Evolutionary conservation across 2,329 filamentous ascomycete genomes (phyloP).

Genomic region (Lecanicillium sp.): DNA sequence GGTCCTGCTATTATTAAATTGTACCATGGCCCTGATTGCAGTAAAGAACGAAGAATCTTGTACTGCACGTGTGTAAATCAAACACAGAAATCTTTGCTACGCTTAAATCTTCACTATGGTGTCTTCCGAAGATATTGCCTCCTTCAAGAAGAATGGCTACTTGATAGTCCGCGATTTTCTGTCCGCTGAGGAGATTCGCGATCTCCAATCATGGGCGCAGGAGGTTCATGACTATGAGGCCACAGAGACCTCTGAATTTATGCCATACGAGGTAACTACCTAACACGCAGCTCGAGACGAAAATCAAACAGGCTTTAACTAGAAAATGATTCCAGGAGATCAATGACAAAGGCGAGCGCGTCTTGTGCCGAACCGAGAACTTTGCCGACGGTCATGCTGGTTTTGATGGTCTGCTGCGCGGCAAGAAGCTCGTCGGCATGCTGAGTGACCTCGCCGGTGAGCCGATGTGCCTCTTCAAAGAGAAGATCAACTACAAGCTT

Average conservation of each 20-base stretch:
- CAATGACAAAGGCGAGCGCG: constrained; percentile 11
- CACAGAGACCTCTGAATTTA: constrained; percentile 10
- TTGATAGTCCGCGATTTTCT: constrained; percentile 13
- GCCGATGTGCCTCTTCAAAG: constrained; percentile 14
- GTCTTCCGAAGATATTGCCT: constrained; percentile 5
- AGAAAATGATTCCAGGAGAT: too few species aligned
- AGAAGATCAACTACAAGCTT: constrained; percentile 16
- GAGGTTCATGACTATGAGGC: constrained; percentile 12
- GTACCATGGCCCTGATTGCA: too few species aligned
- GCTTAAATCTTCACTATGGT: constrained; percentile 6
- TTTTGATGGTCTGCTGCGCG: constrained; percentile 11
- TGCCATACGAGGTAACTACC: constrained; percentile 9
- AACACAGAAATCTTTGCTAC: not conserved
- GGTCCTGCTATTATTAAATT: too few species aligned
- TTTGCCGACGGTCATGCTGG: constrained; percentile 13
- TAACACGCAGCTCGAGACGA: too few species aligned
- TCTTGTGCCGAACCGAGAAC: constrained; percentile 14
- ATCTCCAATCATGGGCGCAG: constrained; percentile 12
- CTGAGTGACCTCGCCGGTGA: constrained; percentile 10
- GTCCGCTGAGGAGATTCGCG: constrained; percentile 4
- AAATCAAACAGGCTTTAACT: too few species aligned
- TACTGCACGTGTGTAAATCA: too few species aligned
- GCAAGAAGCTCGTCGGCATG: constrained; percentile 10
- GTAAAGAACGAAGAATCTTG: too few species aligned
- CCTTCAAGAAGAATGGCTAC: constrained; percentile 12